Percentiles rank a stretch among this genome's conserved stretches.
These are phyloP conservation scores for Anthracocystis setariae DNA, from an alignment of 1,284 basidiomycete species.

Conservation along the genomic window DNA sequence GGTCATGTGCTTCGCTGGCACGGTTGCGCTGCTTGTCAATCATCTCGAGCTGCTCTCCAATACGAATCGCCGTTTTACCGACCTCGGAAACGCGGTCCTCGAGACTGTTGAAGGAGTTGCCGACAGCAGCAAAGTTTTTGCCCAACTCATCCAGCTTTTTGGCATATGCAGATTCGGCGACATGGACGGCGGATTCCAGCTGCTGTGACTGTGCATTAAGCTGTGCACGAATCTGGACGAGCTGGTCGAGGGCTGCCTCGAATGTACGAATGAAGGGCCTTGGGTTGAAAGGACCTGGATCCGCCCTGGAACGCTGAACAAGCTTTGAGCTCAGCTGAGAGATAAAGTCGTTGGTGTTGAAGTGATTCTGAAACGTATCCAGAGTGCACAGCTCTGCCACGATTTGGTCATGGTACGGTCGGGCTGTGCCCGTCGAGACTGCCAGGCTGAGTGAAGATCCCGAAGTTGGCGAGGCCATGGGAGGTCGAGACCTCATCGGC, in stretches of 20 bases:
- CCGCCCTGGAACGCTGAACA: conserved; percentile 82
- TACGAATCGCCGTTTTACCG: conserved; percentile 90
- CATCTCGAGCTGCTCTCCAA: conserved; percentile 91
- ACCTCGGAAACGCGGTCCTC: conserved; percentile 82
- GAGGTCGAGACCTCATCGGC: conserved; percentile 32
- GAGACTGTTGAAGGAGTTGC: conserved; percentile 58
- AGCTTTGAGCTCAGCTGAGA: conserved; percentile 84
- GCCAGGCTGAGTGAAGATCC: conserved; percentile 36
- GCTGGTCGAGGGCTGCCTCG: conserved; percentile 85
- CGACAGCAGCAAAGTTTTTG: conserved; percentile 79
- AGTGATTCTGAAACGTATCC: conserved; percentile 78
- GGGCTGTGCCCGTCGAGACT: conserved; percentile 19
- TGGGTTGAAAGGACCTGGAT: conserved; percentile 89
- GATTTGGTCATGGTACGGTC: conserved; percentile 71
- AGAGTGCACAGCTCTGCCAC: conserved; percentile 76
- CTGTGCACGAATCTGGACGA: conserved; percentile 85
- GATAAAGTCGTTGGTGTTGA: conserved; percentile 90
- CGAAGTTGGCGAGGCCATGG: background rate
- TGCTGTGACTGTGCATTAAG: conserved; percentile 87
- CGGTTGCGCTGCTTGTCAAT: conserved; percentile 91
- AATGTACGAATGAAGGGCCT: conserved; percentile 91
- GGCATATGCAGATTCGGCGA: conserved; percentile 91
- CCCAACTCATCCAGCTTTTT: conserved; percentile 91
- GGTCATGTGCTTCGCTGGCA: conserved; percentile 90
- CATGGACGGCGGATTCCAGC: conserved; percentile 88